Percentiles rank a stretch among this genome's conserved stretches.
Evolutionary conservation across 345 rosid species (phyloP).

Genomic region (Eucalyptus pauciflora): DNA sequence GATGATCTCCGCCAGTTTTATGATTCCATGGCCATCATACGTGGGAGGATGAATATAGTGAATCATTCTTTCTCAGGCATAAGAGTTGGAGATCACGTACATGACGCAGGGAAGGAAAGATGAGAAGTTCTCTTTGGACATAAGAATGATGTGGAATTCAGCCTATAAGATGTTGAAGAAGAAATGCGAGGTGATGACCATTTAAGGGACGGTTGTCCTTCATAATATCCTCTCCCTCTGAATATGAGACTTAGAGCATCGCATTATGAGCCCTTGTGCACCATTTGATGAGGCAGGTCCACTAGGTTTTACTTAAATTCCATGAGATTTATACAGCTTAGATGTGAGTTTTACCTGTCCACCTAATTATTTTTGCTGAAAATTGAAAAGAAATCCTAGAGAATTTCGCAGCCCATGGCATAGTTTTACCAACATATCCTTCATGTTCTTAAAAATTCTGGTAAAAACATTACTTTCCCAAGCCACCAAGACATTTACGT

Average conservation of each 20-base stretch:
- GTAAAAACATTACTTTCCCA: background rate
- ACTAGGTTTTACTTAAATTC: background rate
- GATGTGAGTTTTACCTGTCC: background rate
- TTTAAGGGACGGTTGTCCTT: background rate
- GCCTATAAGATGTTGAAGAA: background rate
- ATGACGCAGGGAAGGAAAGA: background rate
- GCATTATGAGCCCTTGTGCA: background rate
- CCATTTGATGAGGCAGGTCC: background rate
- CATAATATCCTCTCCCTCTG: background rate
- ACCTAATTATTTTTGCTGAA: background rate
- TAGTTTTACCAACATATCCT: background rate
- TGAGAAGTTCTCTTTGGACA: background rate
- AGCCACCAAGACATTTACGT: background rate
- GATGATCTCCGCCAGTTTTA: background rate
- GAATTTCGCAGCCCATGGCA: background rate
- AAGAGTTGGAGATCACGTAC: background rate
- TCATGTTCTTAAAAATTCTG: background rate
- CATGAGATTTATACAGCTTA: background rate
- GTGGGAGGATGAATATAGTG: background rate
- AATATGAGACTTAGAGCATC: background rate
- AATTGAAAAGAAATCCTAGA: background rate
- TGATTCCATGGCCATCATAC: background rate
- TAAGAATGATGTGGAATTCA: background rate
- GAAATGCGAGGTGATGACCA: background rate
- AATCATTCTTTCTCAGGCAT: background rate